Base-by-base conservation (phyloP, 768 basidiomycete genomes). In the Gyrodon lividus region DNA sequence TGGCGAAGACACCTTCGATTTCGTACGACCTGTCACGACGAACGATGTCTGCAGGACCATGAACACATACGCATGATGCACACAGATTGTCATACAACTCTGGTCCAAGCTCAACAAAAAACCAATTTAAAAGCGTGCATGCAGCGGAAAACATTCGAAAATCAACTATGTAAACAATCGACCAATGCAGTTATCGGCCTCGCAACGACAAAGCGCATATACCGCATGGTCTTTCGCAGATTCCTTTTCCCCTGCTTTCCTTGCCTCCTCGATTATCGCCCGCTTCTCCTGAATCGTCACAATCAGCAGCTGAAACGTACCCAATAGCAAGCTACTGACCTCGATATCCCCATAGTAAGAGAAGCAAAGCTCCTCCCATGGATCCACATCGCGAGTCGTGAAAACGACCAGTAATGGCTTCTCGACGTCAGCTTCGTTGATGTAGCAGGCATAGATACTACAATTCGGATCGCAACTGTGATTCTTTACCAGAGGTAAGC, bases 391-490 rank as follows among this genome's bases (percentile, higher is more conserved):
- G 8, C 78, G 72, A 35, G 55, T 68, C 2, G 90, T 81, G 65
- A 90, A 93, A 10, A 91, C 72, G 0, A 80, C 73, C 7, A 92
- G 62, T 12, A 86, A 64, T 0, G 89, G 89, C 61, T 87, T 89
- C 10, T 82, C 72, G 14, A 86, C 60, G 57, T 90, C 81, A 12
- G 80, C 77, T 46, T 92, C 91, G 58, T 92, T 86, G 67, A 90
- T 84, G 59, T 93, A 89, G 40, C 81, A 85, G 0, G 89, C 75
- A n/a, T 77, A 76, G 19, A 93, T 77, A 5, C 65, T 64, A 56
- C 86, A 84, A 63, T 96, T 97, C 0, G 93, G 93, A 50, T 92
- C 86, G 60, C 94, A 96, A 16, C 88, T 92, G 58, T 97, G 92
- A 57, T 96, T 97, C 92, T 94, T 52, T 2, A 24, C 16, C 26